A percentile compares a stretch with the other conserved stretches of the same genome.
These are phyloP conservation scores for Agaricus blazei DNA, from an alignment of 768 basidiomycete species.

Conservation along the genomic window DNA sequence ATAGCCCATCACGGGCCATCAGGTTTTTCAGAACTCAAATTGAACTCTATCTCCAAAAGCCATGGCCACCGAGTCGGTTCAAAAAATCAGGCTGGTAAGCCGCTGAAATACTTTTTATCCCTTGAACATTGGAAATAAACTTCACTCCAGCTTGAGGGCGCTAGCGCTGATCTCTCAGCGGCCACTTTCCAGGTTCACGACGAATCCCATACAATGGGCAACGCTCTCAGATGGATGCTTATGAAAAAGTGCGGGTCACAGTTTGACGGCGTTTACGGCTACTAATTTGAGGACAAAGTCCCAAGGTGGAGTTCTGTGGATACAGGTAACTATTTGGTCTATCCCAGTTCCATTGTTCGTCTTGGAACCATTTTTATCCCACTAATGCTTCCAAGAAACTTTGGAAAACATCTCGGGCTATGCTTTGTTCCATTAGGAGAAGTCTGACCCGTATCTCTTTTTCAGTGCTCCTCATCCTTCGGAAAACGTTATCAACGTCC, in stretches of 20 bases:
- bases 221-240: slow-evolving; percentile 93
- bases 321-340: slow-evolving; percentile 60
- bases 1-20: neutral
- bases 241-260: slow-evolving; percentile 86
- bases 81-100: slow-evolving; percentile 39
- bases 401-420: neutral
- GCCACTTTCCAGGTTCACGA: slow-evolving; percentile 91
- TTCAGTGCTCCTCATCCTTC: slow-evolving; percentile 89
- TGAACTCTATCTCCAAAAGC: neutral
- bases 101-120: neutral
- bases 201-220: slow-evolving; percentile 96
- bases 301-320: slow-evolving; percentile 97
- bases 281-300: slow-evolving; percentile 40
- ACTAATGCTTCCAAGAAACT: neutral
- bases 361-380: slow-evolving; percentile 5
- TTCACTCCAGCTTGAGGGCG: slow-evolving; percentile 70
- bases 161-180: slow-evolving; percentile 74
- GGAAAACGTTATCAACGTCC: slow-evolving; percentile 91
- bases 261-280: neutral
- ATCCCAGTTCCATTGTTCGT: neutral
- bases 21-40: neutral
- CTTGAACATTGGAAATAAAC: neutral
- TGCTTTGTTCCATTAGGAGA: neutral
- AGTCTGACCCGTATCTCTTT: slow-evolving; percentile 1
- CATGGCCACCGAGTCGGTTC: slow-evolving; percentile 32